A percentile compares a stretch with the other conserved stretches of the same genome.
Evolutionary conservation across 768 basidiomycete genomes (phyloP).

Genomic region (Pisolithus microcarpus): DNA sequence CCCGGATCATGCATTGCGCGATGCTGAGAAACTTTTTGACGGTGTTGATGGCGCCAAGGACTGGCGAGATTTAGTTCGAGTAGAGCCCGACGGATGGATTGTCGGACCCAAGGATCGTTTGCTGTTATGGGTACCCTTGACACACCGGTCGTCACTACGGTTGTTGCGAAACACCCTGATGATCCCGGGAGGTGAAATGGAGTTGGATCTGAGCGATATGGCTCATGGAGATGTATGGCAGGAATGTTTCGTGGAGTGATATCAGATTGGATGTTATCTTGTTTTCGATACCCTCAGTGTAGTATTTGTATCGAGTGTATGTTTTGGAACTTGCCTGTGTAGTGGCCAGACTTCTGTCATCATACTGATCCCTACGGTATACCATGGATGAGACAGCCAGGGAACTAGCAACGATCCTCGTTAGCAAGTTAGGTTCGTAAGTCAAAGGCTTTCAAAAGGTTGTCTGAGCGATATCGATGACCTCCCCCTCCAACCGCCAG

Average conservation of each 20-base stretch:
- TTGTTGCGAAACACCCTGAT: not conserved
- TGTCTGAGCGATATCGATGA: not conserved
- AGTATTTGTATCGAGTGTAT: too few species aligned
- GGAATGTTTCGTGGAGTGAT: too few species aligned
- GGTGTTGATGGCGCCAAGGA: not conserved
- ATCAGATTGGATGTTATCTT: too few species aligned
- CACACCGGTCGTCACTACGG: not conserved
- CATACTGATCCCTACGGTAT: too few species aligned
- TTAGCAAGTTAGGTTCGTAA: conserved; percentile 35
- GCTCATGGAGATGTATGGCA: not conserved
- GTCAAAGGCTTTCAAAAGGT: conserved; percentile 5
- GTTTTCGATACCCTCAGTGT: not conserved
- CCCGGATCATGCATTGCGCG: not conserved
- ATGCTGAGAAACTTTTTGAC: not conserved
- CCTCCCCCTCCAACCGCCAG: conserved; percentile 3
- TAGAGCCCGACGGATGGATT: conserved; percentile 3
- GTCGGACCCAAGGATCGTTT: not conserved
- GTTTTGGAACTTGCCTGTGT: too few species aligned
- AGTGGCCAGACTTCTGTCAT: too few species aligned
- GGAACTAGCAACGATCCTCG: conserved; percentile 33
- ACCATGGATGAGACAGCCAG: conserved; percentile 36
- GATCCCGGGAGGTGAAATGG: not conserved
- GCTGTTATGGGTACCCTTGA: conserved; percentile 4
- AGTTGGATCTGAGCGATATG: conserved; percentile 5
- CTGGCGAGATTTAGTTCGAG: not conserved